Evolutionary conservation across 164 flowering plant genomes (phyloP).

Genomic region (Umbilicus rupestris): DNA sequence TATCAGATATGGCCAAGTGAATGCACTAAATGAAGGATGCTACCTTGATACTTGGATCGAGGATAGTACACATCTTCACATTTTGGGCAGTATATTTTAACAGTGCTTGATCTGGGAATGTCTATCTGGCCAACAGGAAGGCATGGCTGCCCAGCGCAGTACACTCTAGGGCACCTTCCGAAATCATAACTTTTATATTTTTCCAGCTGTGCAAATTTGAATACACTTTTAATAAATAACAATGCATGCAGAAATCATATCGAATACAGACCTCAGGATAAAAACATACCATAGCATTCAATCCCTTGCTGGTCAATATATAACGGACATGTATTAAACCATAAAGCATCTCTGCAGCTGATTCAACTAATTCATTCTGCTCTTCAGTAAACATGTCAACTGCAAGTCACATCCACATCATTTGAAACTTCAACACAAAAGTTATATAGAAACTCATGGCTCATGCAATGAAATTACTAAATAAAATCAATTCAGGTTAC

Average conservation of each 20-base stretch:
- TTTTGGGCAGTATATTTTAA: slow-evolving; percentile 76
- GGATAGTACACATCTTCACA: slow-evolving; percentile 87
- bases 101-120: slow-evolving; percentile 77
- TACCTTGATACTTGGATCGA: slow-evolving; percentile 74
- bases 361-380: slow-evolving; percentile 72
- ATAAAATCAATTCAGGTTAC: too few relatives aligned
- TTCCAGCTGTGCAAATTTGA: slow-evolving; percentile 47
- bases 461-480: too few relatives aligned
- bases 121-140: slow-evolving; percentile 88
- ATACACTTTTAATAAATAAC: neutral
- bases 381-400: slow-evolving; percentile 76
- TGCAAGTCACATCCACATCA: slow-evolving; percentile 16
- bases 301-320: slow-evolving; percentile 69
- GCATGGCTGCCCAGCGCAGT: slow-evolving; percentile 83
- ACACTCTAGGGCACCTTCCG: slow-evolving; percentile 89
- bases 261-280: neutral
- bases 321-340: slow-evolving; percentile 76
- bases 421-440: neutral
- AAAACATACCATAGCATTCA: slow-evolving; percentile 69
- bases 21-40: slow-evolving; percentile 26
- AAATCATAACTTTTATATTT: slow-evolving; percentile 79
- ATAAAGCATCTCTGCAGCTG: slow-evolving; percentile 86
- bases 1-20: neutral
- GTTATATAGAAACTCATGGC: too few relatives aligned
- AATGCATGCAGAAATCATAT: neutral